These are phyloP conservation scores for Daldinia bambusicola DNA, from an alignment of 495 filamentous ascomycete genomes.

Conservation along the genomic window DNA sequence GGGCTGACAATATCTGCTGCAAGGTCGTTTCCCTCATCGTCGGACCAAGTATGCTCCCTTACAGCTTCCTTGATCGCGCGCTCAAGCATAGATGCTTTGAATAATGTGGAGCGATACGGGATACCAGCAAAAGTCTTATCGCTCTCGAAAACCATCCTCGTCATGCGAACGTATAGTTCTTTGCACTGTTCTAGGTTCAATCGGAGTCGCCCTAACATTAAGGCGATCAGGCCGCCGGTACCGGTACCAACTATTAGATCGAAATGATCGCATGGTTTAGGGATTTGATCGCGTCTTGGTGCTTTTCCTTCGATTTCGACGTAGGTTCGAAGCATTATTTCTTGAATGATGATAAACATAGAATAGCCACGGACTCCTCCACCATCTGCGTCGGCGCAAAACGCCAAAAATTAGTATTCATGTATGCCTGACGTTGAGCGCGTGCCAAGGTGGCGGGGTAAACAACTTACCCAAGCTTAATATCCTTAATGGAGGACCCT, in stretches of 20 bases:
- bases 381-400: constrained; percentile 70
- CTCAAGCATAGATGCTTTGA: constrained; percentile 95
- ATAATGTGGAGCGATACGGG: constrained; percentile 89
- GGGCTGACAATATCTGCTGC: constrained; percentile 43
- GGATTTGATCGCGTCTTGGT: constrained; percentile 85
- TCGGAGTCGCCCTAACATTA: constrained; percentile 93
- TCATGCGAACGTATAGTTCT: constrained; percentile 93
- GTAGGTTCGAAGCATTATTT: constrained; percentile 94
- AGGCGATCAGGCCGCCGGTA: constrained; percentile 92
- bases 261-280: constrained; percentile 98
- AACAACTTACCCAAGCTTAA: constrained; percentile 81
- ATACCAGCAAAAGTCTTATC: constrained; percentile 97
- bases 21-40: constrained; percentile 80
- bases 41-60: constrained; percentile 81
- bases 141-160: constrained; percentile 92
- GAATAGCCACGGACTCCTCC: constrained; percentile 97
- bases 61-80: constrained; percentile 94
- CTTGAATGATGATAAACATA: constrained; percentile 93
- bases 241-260: constrained; percentile 95
- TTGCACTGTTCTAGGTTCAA: constrained; percentile 96
- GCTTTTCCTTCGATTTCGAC: constrained; percentile 86
- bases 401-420: constrained; percentile 27
- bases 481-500: constrained; percentile 90
- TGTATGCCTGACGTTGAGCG: not conserved
- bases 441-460: constrained; percentile 12